phyloP scores from a whole-genome alignment of 768 basidiomycete genomes.

The Lactifluus pinguis region DNA sequence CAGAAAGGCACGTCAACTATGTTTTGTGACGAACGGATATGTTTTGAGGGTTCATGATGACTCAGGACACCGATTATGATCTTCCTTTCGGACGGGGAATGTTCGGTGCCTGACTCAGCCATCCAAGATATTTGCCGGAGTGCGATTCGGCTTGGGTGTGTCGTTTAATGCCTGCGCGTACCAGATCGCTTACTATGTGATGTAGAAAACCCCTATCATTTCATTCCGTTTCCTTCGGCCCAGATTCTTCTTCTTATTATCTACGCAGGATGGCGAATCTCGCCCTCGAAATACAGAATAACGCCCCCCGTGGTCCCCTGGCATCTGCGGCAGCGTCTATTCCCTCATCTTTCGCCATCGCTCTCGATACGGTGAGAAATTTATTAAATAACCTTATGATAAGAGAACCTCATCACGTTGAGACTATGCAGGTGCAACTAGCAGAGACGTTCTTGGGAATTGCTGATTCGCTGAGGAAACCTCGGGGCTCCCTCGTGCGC shows the following conservation, averaged over 20 bases:
- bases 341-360: too few relatives aligned
- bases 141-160: constrained; percentile 38
- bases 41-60: too few relatives aligned
- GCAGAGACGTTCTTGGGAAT: constrained; percentile 51
- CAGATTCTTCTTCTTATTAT: not conserved
- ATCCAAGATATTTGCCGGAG: constrained; percentile 35
- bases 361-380: too few relatives aligned
- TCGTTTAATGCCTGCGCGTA: not conserved
- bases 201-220: constrained; percentile 23
- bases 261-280: constrained; percentile 46
- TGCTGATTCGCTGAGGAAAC: constrained; percentile 48
- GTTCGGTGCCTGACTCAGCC: constrained; percentile 28
- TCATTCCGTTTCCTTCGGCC: constrained; percentile 43
- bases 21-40: too few relatives aligned
- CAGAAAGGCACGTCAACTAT: constrained; percentile 43
- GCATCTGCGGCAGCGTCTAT: too few relatives aligned
- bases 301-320: constrained; percentile 21
- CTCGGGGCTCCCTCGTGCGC: constrained; percentile 40
- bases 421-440: constrained; percentile 35
- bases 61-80: constrained; percentile 41
- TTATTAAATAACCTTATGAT: not conserved
- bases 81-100: constrained; percentile 52
- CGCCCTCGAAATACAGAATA: constrained; percentile 39
- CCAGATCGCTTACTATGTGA: too few relatives aligned
- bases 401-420: not conserved